Evolutionary conservation across 2,329 filamentous ascomycete genomes (phyloP), one percentile per base, ranked within the genome.

Genomic region (Botrytis porri): DNA sequence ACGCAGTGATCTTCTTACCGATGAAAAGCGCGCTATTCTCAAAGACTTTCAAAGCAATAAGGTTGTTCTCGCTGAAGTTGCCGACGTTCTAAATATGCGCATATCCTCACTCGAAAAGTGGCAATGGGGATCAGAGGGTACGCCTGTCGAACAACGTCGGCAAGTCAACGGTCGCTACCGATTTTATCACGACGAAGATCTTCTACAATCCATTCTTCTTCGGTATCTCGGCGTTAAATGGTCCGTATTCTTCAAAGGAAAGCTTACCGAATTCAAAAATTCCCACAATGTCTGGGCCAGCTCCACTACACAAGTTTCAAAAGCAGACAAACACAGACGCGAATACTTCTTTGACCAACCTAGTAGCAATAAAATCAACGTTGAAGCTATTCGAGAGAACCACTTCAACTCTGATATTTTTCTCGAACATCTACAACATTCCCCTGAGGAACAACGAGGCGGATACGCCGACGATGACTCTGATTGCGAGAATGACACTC

Each of bases 101-200:
- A 83, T 88, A 62, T 81, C 83, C 0, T 82, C 84, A 10, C 78
- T 89, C 3, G 83, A 85, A 25, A 84, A 80, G 51, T 89, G 87
- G 87, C 76, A 80, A 25, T 89, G 87, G 86, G 82, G 82, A 25
- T 77, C 80, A 3, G 79, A 79, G 20, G 84, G 82, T 6, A 82
- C 88, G 12, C 81, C 83, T 1, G 77, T 88, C 3, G 82, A 86
- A 63, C 84, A 86, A 82, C 83, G 86, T 51, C 84, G 85, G 12
- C 85, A 88, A 69, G 77, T 89, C 51, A 88, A 88, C 75, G 86
- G 86, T 4, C 86, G 87, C 74, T 90, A 90, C 77, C 83, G 88
- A 2, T 85, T 89, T 39, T 88, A 85, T 77, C 87, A 88, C 82
- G 86, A 89, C 67, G 86, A 88, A 75, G 88, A 90, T 74, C 81